phyloP scores from a whole-genome alignment of 495 filamentous ascomycete genomes.

The Amphirosellinia nigrospora region DNA sequence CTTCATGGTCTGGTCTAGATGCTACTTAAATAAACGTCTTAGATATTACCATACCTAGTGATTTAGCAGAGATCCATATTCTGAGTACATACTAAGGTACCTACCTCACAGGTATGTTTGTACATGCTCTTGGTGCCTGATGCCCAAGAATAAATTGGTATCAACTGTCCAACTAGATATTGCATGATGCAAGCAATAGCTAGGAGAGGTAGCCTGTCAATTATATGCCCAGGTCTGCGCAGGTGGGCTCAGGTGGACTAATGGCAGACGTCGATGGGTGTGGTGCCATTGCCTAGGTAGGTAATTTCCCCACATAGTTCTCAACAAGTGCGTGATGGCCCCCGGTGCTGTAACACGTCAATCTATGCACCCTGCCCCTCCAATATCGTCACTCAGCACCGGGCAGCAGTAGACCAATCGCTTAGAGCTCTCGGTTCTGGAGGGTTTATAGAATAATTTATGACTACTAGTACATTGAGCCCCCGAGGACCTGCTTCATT shows the following conservation, averaged over 20 bases:
- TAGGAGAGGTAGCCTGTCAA: not conserved
- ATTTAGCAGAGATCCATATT: not conserved
- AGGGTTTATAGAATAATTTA: not conserved
- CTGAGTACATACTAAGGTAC: no score
- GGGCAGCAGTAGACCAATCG: not conserved
- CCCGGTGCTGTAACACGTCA: slow-evolving; percentile 15
- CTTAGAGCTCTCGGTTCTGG: not conserved
- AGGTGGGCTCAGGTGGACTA: not conserved
- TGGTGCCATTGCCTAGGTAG: slow-evolving; percentile 9
- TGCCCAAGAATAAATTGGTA: not conserved
- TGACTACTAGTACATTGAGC: not conserved
- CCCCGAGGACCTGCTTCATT: not conserved
- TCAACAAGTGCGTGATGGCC: not conserved
- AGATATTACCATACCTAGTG: not conserved
- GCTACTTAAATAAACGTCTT: not conserved
- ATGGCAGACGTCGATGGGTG: not conserved
- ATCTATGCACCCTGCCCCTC: not conserved
- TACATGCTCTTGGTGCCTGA: not conserved
- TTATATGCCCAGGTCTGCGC: no score
- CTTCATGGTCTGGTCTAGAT: no score
- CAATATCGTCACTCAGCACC: not conserved
- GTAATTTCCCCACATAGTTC: slow-evolving; percentile 4
- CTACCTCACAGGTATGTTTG: not conserved
- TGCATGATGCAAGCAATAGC: slow-evolving; percentile 8
- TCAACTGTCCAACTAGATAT: slow-evolving; percentile 1